Conservation (phyloP, 2,329 filamentous ascomycete species). For the Aureobasidium sp. region DNA sequence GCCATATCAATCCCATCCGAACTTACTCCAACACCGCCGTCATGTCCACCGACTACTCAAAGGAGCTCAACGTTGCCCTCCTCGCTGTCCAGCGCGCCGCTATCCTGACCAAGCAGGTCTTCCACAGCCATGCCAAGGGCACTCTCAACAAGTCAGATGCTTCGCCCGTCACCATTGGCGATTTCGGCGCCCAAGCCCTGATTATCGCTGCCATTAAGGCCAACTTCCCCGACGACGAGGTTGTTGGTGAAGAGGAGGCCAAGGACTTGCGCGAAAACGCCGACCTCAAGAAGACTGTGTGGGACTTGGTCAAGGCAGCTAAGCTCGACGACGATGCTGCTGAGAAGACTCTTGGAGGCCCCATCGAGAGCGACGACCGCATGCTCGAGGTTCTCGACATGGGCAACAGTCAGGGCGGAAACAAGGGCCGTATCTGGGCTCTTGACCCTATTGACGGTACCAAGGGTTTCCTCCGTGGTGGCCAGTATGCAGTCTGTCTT, state of each 20-base stretch:
- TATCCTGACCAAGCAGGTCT: constrained; percentile 69
- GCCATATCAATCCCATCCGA: constrained; percentile 23
- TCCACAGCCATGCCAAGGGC: constrained; percentile 86
- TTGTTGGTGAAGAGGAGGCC: constrained; percentile 94
- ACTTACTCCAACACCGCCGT: constrained; percentile 25
- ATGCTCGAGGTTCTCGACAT: constrained; percentile 55
- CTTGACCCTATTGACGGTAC: constrained; percentile 97
- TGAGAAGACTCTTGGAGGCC: constrained; percentile 62
- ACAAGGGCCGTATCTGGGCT: constrained; percentile 79
- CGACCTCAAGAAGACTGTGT: constrained; percentile 67
- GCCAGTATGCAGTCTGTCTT: constrained; percentile 94
- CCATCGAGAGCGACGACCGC: constrained; percentile 57
- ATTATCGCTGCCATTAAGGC: constrained; percentile 86
- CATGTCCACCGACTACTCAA: constrained; percentile 52
- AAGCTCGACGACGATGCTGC: constrained; percentile 60
- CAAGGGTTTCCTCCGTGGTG: constrained; percentile 91
- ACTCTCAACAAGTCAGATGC: constrained; percentile 92
- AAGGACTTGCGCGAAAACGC: constrained; percentile 66
- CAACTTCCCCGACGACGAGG: constrained; percentile 83
- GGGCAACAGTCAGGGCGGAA: constrained; percentile 62
- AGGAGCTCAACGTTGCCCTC: constrained; percentile 76
- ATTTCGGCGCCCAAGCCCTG: constrained; percentile 94
- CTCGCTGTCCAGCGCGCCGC: constrained; percentile 81
- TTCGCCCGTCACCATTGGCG: constrained; percentile 93
- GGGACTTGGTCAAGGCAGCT: constrained; percentile 70